Percentiles rank a stretch among this genome's conserved stretches.
Conservation (phyloP, 208 protist species). For the Tetramitus jugosus region DNA sequence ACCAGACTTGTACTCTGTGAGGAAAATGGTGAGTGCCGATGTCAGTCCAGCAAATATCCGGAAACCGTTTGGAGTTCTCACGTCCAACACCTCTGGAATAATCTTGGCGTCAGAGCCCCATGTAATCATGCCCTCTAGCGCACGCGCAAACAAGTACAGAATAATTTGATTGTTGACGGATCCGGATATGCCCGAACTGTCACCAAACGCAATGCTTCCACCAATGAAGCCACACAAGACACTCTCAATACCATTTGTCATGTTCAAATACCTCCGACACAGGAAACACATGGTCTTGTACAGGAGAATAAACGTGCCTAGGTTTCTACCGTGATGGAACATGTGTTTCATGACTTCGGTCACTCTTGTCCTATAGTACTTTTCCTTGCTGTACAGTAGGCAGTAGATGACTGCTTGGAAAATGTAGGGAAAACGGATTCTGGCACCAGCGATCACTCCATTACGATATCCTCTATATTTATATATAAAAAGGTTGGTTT, state of each 20-base stretch:
- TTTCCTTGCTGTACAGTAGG: background rate
- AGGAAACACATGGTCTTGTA: conserved; percentile 2
- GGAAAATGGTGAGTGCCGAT: background rate
- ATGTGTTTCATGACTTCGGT: conserved; percentile 14
- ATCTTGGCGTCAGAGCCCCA: background rate
- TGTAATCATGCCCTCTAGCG: background rate
- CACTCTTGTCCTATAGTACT: background rate
- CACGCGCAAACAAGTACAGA: conserved; percentile 22
- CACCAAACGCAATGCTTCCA: conserved; percentile 1
- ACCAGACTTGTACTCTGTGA: background rate
- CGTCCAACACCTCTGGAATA: background rate
- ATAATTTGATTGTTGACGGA: conserved; percentile 19
- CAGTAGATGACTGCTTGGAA: conserved; percentile 15
- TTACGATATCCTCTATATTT: conserved; percentile 17
- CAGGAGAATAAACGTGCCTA: background rate
- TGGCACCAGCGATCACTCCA: background rate
- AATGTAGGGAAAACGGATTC: conserved; percentile 18
- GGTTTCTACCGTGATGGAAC: conserved; percentile 16
- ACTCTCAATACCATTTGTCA: background rate
- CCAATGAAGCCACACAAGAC: background rate
- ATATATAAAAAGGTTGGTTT: too few relatives aligned
- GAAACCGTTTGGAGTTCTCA: background rate
- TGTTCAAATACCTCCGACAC: background rate
- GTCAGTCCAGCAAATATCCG: conserved; percentile 21
- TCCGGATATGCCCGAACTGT: conserved; percentile 9